Percentiles rank a stretch among this genome's conserved stretches.
Evolutionary conservation across 2,329 filamentous ascomycete genomes (phyloP).

Genomic region (Aspergillus fijiensis): DNA sequence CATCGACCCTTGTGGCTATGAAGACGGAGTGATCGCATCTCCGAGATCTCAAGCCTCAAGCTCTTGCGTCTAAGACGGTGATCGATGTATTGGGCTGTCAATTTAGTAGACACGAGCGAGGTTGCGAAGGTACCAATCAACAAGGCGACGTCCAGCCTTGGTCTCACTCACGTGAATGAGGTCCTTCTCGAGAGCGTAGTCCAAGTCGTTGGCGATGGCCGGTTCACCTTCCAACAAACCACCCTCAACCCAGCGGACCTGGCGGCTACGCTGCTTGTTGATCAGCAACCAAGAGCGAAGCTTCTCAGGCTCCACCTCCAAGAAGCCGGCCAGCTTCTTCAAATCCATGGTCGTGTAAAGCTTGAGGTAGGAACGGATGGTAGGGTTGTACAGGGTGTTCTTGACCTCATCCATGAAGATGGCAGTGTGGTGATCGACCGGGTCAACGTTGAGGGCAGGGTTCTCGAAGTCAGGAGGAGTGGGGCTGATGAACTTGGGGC

Average conservation of each 20-base stretch:
- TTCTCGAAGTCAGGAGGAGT: slow-evolving; percentile 97
- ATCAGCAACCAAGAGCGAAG: slow-evolving; percentile 90
- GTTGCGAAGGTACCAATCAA: slow-evolving; percentile 99
- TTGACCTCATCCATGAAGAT: slow-evolving; percentile 99
- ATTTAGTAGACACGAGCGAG: slow-evolving; percentile 85
- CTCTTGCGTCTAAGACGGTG: slow-evolving; percentile 12
- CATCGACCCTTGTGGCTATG: background rate
- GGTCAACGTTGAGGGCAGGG: slow-evolving; percentile 92
- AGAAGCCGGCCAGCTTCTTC: slow-evolving; percentile 95
- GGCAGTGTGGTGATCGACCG: slow-evolving; percentile 91
- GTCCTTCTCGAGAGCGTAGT: slow-evolving; percentile 96
- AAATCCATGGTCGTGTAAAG: slow-evolving; percentile 99
- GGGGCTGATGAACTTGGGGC: slow-evolving; percentile 99
- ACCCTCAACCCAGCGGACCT: slow-evolving; percentile 89
- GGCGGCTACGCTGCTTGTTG: slow-evolving; percentile 97
- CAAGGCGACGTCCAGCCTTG: slow-evolving; percentile 94
- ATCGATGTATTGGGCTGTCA: background rate
- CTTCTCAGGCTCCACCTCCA: slow-evolving; percentile 95
- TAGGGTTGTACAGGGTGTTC: slow-evolving; percentile 97
- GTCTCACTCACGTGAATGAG: slow-evolving; percentile 98
- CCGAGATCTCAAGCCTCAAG: slow-evolving; percentile 6
- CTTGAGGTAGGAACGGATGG: slow-evolving; percentile 96
- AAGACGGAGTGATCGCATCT: slow-evolving; percentile 11
- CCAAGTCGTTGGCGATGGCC: slow-evolving; percentile 89
- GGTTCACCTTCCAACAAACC: slow-evolving; percentile 88